Base-by-base conservation (phyloP, 1,139 yeast species). In the Pichia sp. region DNA sequence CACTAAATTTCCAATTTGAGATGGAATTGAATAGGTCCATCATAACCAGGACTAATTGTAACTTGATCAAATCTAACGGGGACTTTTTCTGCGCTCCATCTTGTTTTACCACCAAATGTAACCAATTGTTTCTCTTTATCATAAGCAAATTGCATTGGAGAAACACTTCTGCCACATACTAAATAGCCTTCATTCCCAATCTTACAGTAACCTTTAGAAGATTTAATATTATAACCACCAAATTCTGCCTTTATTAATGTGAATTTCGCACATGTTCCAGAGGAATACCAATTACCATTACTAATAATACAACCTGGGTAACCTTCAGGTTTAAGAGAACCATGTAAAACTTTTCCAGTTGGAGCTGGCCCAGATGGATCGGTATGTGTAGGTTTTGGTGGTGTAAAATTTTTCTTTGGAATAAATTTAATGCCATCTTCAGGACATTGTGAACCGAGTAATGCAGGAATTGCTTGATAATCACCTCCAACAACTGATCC, bases 211-310 rank as follows among this genome's bases (percentile, higher is more conserved):
- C 95, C 96, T 55, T 74, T 78, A 29, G 86, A 75, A 1, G 91
- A 73, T 42, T 69, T 69, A 27, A 86, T 56, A 43, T 77, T 73
- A 53, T 76, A 72, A n/a, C 89, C 89, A 5, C 93, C 94, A 60
- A 76, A 80, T 27, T 75, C 73, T 29, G 80, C 75, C 41, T 76
- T 64, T 15, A 69, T 53, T 18, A 77, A 52, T 16, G 70, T 68
- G 63, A 71, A 87, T 3, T 83, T 78, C 3, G 96, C 97, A 63
- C 96, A 89, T 1, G 95, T 79, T 1, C 96, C 96, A 28, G 77
- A 70, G 6, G 72, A 63, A 63, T 81, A 86, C 89, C 94, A 88
- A 52, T 78, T 75, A 6, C 97, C 97, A 55, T 78, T 84, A 47
- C 83, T 76, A 53, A 88, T 89, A 43, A 89, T 65, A 64, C 96